phyloP scores from a whole-genome alignment of 148 eudicot species.

The Amaranthus palmeri region DNA sequence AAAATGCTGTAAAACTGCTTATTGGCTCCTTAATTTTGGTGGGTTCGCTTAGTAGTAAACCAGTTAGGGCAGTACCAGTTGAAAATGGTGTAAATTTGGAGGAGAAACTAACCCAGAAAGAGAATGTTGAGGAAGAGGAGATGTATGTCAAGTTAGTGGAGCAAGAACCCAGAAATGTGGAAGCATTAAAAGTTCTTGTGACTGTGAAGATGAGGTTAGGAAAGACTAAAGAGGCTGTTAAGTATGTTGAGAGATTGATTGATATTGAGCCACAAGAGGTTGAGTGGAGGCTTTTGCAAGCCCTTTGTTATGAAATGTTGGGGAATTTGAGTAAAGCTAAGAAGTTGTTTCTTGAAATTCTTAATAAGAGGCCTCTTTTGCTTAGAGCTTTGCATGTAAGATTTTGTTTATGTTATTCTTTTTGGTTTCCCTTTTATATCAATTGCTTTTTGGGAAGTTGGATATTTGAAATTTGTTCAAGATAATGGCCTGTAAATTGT shows the following conservation, averaged over 20 bases:
- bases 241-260: conserved; percentile 77
- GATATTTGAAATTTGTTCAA: too few species aligned
- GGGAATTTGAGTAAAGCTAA: conserved; percentile 66
- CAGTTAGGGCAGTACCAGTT: conserved; percentile 37
- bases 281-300: conserved; percentile 93
- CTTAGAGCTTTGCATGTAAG: conserved; percentile 95
- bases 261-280: conserved; percentile 60
- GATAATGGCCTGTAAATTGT: not conserved
- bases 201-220: conserved; percentile 70
- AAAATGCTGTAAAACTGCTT: conserved; percentile 38
- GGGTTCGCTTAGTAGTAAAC: conserved; percentile 37
- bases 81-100: conserved; percentile 33
- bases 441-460: too few species aligned
- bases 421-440: not conserved
- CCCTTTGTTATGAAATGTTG: conserved; percentile 85
- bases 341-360: conserved; percentile 58
- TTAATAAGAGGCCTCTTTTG: conserved; percentile 61
- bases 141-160: conserved; percentile 58
- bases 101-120: conserved; percentile 26
- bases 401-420: not conserved
- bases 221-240: conserved; percentile 58
- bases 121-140: conserved; percentile 42
- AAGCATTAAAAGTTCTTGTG: conserved; percentile 62
- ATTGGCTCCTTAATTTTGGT: conserved; percentile 63
- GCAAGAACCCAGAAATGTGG: conserved; percentile 60